Evolutionary conservation across 1,284 basidiomycete genomes (phyloP).

Genomic region (Pterulicium gracile): DNA sequence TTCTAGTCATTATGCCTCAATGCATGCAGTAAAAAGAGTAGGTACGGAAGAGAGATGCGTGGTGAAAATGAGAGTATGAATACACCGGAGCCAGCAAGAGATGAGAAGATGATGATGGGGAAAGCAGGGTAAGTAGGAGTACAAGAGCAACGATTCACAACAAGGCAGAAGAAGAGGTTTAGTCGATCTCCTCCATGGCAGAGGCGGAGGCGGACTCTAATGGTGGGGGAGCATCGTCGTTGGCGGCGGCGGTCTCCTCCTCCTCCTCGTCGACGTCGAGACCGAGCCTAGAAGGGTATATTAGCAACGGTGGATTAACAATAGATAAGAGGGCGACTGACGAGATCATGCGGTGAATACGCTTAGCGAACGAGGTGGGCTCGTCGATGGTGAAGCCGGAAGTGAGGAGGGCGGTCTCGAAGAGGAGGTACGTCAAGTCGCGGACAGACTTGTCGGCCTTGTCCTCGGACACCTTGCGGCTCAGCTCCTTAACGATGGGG

Average conservation of each 20-base stretch:
- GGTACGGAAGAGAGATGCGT: background rate
- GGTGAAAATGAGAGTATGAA: background rate
- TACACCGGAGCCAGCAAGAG: background rate
- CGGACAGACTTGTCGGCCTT: slow-evolving; percentile 98
- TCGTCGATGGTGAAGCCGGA: slow-evolving; percentile 95
- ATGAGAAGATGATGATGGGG: too few relatives aligned
- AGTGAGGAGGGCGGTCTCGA: slow-evolving; percentile 92
- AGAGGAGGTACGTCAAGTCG: slow-evolving; percentile 91
- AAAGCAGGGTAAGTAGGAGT: too few relatives aligned
- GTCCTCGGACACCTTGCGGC: slow-evolving; percentile 91
- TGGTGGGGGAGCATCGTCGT: slow-evolving; percentile 33
- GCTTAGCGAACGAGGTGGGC: slow-evolving; percentile 90
- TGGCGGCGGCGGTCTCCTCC: slow-evolving; percentile 26
- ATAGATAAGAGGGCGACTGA: slow-evolving; percentile 16
- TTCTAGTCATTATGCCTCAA: too few relatives aligned
- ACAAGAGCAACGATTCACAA: slow-evolving; percentile 7
- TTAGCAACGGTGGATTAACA: slow-evolving; percentile 9
- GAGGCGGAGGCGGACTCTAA: slow-evolving; percentile 52
- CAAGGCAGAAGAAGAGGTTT: slow-evolving; percentile 17
- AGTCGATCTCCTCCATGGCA: slow-evolving; percentile 84
- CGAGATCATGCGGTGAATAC: slow-evolving; percentile 96
- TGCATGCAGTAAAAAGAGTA: too few relatives aligned
- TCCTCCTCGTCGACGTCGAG: slow-evolving; percentile 77
- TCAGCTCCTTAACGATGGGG: slow-evolving; percentile 94
- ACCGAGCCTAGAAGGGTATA: slow-evolving; percentile 38